Evolutionary conservation across 148 eudicot species (phyloP), one percentile per base, ranked within the genome.

Genomic region (Dysphania ambrosioides): DNA sequence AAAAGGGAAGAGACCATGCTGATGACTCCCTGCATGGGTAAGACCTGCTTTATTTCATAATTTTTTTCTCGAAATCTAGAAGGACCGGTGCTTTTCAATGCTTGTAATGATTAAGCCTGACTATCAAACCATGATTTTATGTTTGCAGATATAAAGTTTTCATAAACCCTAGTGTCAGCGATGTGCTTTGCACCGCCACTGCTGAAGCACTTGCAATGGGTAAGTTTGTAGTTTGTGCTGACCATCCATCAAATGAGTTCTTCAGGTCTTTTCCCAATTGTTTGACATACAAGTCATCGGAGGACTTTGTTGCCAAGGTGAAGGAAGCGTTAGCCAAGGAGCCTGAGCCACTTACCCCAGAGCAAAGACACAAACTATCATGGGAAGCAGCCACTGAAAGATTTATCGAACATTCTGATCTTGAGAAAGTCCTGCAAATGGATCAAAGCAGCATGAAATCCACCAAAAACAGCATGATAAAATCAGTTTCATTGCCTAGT

Each of bases 161-260:
- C 75, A 77, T 95, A 78, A 95, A 95, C 72, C 99, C 99, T 27
- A 95, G 99, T 71, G 86, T 92, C 41, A 95, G 96, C 40, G 99
- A 95, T 63, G 99, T 95, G 72, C 94, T 95, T 65, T 95, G 99
- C 86, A 95, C 99, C 5, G 97, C 99, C 29, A 95, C 99, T 23
- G 97, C 99, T 6, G 99, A 95, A 79, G 99, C 99, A 21, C 94
- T 95, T 41, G 99, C 99, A 23, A 95, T 95, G 99, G 99, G 99
- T 19, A 95, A 95, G 76, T 88, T 95, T 81, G 99, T 95, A 31
- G 97, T 95, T 63, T 95, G 99, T 66, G 97, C 99, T 16, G 94
- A 95, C 67, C 99, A 95, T 66, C 99, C 99, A 56, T 92, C 99
- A 21, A 95, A 95, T 21, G 96, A 95, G 58, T 95, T 95, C 79